Evolutionary conservation across 225 moss, liverwort and hornwort species (phyloP), one percentile per base, ranked within the genome.

Genomic region (Straminergon stramineum): DNA sequence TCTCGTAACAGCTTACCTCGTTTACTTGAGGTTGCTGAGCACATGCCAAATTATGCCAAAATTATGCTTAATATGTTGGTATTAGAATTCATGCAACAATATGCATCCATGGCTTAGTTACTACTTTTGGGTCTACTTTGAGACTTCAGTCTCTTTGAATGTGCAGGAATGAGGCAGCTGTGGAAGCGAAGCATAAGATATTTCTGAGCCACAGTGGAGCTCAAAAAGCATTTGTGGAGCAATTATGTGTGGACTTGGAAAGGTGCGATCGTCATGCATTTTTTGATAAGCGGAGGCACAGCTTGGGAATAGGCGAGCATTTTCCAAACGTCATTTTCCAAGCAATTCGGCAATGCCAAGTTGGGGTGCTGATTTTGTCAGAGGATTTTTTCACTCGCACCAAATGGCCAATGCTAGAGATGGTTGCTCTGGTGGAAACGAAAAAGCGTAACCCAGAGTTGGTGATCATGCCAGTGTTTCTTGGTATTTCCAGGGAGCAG

Each of bases 351-450:
- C 75, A 83, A 65, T 83, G 88, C 32, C 82, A 88, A 52, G 74
- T 88, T 62, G 82, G 74, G 63, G 88, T 88, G 64, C n/a, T 88
- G 71, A 83, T 88, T 52, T 83, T 88, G 53, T 88, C 74, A 6
- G 74, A 82, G 32, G 75, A 83, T 13, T 83, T 74, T 57, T 82
- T 83, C 74, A 74, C 63, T 15, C 74, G 63, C 39, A 53, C 62
- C 53, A 83, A 82, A 21, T 88, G 88, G 88, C 88, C 88, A 34
- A 88, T 83, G 88, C 63, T 88, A 39, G 88, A 83, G 64, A n/a
- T 88, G 63, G 73, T 17, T 17, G 75, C 75, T 53, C 23, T 83
- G 41, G 75, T 88, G 83, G 55, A 88, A 75, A 32, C 51, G n/a
- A 82, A 52, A 61, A 83, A 75, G 63, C 55, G 39, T 8, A 88